These are phyloP conservation scores for Trapa bicornis DNA, from an alignment of 345 rosid species.

Conservation along the genomic window DNA sequence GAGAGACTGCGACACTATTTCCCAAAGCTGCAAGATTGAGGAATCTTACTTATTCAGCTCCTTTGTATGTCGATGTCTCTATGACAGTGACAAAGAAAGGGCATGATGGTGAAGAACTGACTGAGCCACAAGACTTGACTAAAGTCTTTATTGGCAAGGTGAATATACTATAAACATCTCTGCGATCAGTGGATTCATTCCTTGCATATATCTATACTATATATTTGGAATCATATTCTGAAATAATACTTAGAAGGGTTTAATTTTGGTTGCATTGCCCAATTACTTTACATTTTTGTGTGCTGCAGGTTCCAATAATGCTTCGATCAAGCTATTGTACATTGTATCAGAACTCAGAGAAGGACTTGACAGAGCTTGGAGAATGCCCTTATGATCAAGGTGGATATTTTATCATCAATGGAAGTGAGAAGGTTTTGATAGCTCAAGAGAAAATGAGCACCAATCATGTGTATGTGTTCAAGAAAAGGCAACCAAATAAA, in stretches of 20 bases:
- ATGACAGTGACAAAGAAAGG: conserved; percentile 92
- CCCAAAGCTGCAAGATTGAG: conserved; percentile 98
- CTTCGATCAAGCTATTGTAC: conserved; percentile 94
- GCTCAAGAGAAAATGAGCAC: conserved; percentile 99
- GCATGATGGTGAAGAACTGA: conserved; percentile 97
- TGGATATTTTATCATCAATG: conserved; percentile 91
- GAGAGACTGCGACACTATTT: conserved; percentile 90
- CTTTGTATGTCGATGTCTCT: conserved; percentile 82
- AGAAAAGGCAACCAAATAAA: conserved; percentile 95
- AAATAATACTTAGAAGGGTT: background rate
- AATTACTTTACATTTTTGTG: background rate
- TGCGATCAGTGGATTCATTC: background rate
- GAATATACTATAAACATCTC: background rate
- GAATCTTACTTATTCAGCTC: conserved; percentile 92
- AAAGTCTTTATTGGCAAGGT: conserved; percentile 98
- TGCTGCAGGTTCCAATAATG: conserved; percentile 81
- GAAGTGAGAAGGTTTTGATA: conserved; percentile 96
- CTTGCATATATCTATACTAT: background rate
- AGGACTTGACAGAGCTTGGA: conserved; percentile 95
- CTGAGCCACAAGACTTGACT: conserved; percentile 81
- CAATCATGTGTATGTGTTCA: conserved; percentile 92
- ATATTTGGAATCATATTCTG: background rate
- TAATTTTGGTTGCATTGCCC: background rate
- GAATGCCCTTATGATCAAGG: conserved; percentile 99
- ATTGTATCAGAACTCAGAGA: conserved; percentile 78